Base-by-base conservation (phyloP, 2,329 filamentous ascomycete species). In the Parafenestella ontariensis region DNA sequence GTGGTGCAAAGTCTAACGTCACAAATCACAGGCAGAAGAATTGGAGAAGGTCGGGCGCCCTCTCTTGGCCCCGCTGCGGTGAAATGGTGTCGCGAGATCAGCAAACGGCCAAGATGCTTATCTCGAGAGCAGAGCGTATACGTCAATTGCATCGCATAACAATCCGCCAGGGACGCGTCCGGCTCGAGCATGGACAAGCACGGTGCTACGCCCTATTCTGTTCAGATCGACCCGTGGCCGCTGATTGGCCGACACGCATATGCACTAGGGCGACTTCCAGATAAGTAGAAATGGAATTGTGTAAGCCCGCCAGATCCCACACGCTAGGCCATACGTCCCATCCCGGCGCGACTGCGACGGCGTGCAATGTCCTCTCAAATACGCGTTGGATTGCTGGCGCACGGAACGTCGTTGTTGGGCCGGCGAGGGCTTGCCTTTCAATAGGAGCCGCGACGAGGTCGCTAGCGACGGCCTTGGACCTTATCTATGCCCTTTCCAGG, bases 291-390 rank as follows among this genome's bases (percentile, higher is more conserved):
- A 56, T 59, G 55, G 46, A 46, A 52, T 56, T 61, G 55, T 57
- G 56, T 56, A 21, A 49, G 62, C 62, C 54, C 42, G 53, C 43
- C 54, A 54, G 10, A 64, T 57, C 58, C 68, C 59, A 62, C 58
- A 55, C 50, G 71, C 72, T 70, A 71, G 73, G 71, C 33, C 31
- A 52, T 62, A 58, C 65, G 58, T 62, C 57, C 53, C 46, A 49
- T n/a, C n/a, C n/a, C n/a, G 51, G 51, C 65, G 65, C 67, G 64
- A 69, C 70, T 45, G 49, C 40, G 42, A 40, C 44, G 15, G 48
- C 40, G 43, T 52, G 43, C 51, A 23, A 46, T 47, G 54, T 46
- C 44, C 52, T 42, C 37, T 50, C 40, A 26, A 48, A 20, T 43
- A 31, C 56, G 33, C 49, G 34, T 49, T 49, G 49, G 39, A 46